A percentile compares a stretch with the other conserved stretches of the same genome.
phyloP scores from a whole-genome alignment of 345 rosid species.

The Sonneratia caseolaris region DNA sequence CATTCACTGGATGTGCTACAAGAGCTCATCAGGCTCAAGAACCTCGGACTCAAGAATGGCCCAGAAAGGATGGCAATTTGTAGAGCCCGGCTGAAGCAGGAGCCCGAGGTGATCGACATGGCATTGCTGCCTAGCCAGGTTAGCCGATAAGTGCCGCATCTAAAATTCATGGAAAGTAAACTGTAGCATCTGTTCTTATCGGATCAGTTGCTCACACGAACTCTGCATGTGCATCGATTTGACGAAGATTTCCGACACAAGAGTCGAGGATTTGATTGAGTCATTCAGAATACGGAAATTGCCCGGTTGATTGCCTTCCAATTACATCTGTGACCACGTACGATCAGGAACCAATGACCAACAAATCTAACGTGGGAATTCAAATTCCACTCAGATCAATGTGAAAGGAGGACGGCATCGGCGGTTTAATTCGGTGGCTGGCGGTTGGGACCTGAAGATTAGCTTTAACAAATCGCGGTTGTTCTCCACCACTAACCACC shows the following conservation, averaged over 20 bases:
- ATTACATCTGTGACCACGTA: slow-evolving; percentile 15
- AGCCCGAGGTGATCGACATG: background rate
- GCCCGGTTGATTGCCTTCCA: slow-evolving; percentile 7
- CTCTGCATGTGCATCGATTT: too few relatives aligned
- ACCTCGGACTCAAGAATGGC: slow-evolving; percentile 10
- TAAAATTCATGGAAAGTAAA: too few relatives aligned
- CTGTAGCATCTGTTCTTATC: too few relatives aligned
- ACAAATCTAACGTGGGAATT: slow-evolving; percentile 25
- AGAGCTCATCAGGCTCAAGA: too few relatives aligned
- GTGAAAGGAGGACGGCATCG: slow-evolving; percentile 16
- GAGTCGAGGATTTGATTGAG: background rate
- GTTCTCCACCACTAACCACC: slow-evolving; percentile 10
- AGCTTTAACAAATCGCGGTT: slow-evolving; percentile 8
- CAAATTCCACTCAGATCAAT: slow-evolving; percentile 35
- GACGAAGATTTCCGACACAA: background rate
- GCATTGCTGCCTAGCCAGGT: background rate
- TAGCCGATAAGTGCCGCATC: background rate
- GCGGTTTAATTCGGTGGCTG: slow-evolving; percentile 13
- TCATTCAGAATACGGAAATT: slow-evolving; percentile 3
- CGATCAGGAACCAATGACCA: slow-evolving; percentile 31
- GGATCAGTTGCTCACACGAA: too few relatives aligned
- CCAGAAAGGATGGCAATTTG: background rate
- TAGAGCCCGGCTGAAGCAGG: background rate
- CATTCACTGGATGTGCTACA: too few relatives aligned
- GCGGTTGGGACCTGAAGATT: slow-evolving; percentile 10